Percentiles rank a stretch among this genome's conserved stretches.
Evolutionary conservation across 306 rosid genomes (phyloP).

Genomic region (Cicer yamashitae): DNA sequence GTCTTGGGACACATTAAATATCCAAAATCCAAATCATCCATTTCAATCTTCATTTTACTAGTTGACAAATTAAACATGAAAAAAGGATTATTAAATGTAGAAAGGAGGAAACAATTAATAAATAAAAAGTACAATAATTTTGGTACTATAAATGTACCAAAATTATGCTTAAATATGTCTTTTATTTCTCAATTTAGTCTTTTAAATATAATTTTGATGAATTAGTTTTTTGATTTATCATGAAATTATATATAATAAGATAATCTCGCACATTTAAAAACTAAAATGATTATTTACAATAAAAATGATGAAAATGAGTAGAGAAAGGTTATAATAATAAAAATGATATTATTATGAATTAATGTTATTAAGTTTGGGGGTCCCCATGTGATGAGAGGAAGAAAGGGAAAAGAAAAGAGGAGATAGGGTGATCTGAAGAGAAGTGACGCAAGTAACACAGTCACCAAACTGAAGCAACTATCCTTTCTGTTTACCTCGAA

Average conservation of each 20-base stretch:
- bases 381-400: slow-evolving; percentile 52
- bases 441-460: slow-evolving; percentile 59
- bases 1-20: slow-evolving; percentile 48
- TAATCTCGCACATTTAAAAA: no score
- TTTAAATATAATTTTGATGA: no score
- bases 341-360: slow-evolving; percentile 27
- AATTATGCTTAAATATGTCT: no score
- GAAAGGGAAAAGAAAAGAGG: slow-evolving; percentile 53
- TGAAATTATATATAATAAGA: no score
- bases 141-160: no score
- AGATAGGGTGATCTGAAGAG: slow-evolving; percentile 52
- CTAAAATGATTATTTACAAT: no score
- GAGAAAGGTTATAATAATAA: not conserved
- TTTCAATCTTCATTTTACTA: slow-evolving; percentile 28
- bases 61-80: slow-evolving; percentile 11
- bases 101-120: not conserved
- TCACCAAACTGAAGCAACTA: slow-evolving; percentile 59
- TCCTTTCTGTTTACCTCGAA: slow-evolving; percentile 66
- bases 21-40: slow-evolving; percentile 25
- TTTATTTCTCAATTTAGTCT: no score
- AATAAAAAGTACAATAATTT: no score
- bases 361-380: slow-evolving; percentile 37
- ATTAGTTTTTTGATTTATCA: no score
- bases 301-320: not conserved
- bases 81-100: not conserved